Evolutionary conservation across 148 eudicot species (phyloP), one percentile per base, ranked within the genome.

Genomic region (Rhododendron henanense): DNA sequence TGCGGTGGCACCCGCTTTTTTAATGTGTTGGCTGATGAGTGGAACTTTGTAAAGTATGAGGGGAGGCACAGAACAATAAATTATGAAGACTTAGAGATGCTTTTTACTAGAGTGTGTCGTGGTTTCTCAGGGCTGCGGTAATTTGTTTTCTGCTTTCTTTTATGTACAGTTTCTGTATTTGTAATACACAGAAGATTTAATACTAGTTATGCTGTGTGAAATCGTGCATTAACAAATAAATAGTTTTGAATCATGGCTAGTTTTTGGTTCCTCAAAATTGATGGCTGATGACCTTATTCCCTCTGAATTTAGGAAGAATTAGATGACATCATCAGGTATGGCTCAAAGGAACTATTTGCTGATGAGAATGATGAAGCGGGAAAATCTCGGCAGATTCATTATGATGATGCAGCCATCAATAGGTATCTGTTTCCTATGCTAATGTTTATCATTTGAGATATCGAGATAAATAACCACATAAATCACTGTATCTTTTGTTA

Each of bases 251-350:
- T 45, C 78, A 48, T 87, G 87, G 74, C 73, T 55, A 76, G 69
- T 77, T 92, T 73, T 31, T 67, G 23, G 8, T 84, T 61, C 67
- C 16, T 82, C 18, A 39, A 75, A 35, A 67, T 76, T 39, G 81
- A 55, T 84, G 79, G 57, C 47, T 87, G 79, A 41, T 67, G n/a
- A 51, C 65, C 10, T 50, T 82, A 31, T 67, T 86, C 19, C 80
- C 85, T 45, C 87, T 80, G 67, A 35, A 71, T 89, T 39, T 88
- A 97, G 99, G 99, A 97, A 93, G 99, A 97, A 92, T 86, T 97
- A 50, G 98, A 97, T 91, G 99, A 94, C 92, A 97, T 97, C 89
- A 95, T 97, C 78, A 92, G 98, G 87, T 95, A 97, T 91, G 99
- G 99, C 81, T 95, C 99, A 83, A 94, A 92, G 88, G 99, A 97